These are phyloP conservation scores for Malassezia caprae DNA, from an alignment of 1,284 basidiomycete genomes.

Conservation along the genomic window DNA sequence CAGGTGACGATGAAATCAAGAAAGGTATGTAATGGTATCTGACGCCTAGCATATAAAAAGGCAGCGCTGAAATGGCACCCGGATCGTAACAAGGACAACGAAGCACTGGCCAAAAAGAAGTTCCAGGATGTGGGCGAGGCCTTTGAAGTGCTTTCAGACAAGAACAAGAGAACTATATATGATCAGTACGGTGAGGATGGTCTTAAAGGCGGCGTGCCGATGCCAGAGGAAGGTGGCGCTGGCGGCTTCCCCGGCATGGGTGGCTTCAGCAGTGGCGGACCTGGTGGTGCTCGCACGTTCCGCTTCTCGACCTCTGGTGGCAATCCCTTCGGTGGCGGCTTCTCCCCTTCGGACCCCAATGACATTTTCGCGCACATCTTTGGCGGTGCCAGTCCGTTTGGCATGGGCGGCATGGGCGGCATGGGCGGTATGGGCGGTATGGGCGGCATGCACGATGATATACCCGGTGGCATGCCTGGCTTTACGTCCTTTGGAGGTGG, in stretches of 20 bases:
- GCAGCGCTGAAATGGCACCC: conserved; percentile 78
- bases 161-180: conserved; percentile 82
- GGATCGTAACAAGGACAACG: conserved; percentile 68
- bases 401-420: conserved; percentile 24
- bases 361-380: conserved; percentile 71
- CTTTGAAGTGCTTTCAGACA: conserved; percentile 88
- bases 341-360: conserved; percentile 62
- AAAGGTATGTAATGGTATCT: conserved; percentile 19
- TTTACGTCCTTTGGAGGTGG: conserved; percentile 21
- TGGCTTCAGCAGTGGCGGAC: conserved; percentile 25
- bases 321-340: conserved; percentile 30
- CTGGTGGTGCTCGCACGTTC: conserved; percentile 27
- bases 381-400: conserved; percentile 31
- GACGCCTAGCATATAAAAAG: conserved; percentile 32
- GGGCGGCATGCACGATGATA: conserved; percentile 20
- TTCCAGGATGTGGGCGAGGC: conserved; percentile 97
- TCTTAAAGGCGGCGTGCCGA: conserved; percentile 57
- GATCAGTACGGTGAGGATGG: conserved; percentile 96
- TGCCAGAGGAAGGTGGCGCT: conserved; percentile 43
- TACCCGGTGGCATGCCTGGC: conserved; percentile 23
- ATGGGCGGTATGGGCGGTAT: conserved; percentile 27
- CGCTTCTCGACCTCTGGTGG: conserved; percentile 21
- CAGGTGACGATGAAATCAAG: conserved; percentile 43
- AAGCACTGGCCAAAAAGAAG: conserved; percentile 69
- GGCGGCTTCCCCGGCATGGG: conserved; percentile 22